Conservation (phyloP, 1,139 yeast species). For the Meyerozyma elateridarum region DNA sequence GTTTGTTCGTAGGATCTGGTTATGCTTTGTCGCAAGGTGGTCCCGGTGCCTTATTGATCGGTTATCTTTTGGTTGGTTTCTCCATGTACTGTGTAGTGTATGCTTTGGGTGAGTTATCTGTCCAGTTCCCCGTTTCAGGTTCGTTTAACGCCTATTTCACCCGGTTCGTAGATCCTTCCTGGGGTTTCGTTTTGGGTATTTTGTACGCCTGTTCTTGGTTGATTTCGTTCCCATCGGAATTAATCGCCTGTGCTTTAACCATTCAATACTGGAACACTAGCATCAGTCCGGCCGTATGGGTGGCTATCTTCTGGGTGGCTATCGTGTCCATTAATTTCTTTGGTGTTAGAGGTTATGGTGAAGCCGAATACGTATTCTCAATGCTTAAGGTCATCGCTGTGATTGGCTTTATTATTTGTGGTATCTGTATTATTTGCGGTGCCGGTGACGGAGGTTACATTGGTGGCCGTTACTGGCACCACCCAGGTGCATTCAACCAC, state of each 20-base stretch:
- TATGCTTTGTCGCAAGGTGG: conserved; percentile 64
- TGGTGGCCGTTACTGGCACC: conserved; percentile 29
- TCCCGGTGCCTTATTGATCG: conserved; percentile 60
- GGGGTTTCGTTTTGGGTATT: conserved; percentile 50
- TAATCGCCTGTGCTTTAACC: conserved; percentile 42
- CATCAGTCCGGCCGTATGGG: conserved; percentile 41
- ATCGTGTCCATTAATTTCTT: conserved; percentile 36
- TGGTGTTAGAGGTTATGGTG: conserved; percentile 46
- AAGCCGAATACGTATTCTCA: conserved; percentile 39
- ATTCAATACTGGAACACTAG: conserved; percentile 36
- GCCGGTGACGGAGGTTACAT: conserved; percentile 27
- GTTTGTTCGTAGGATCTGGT: conserved; percentile 64
- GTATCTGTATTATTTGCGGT: conserved; percentile 38
- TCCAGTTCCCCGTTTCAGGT: conserved; percentile 59
- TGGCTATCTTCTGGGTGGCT: conserved; percentile 35
- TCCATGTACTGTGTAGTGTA: conserved; percentile 50
- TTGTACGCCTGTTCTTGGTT: conserved; percentile 41
- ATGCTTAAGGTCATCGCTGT: conserved; percentile 41
- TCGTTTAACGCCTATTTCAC: conserved; percentile 54
- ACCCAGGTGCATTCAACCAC: conserved; percentile 47
- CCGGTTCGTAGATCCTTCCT: conserved; percentile 57
- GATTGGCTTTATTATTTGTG: conserved; percentile 38
- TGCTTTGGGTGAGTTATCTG: conserved; percentile 59
- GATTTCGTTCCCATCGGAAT: conserved; percentile 40
- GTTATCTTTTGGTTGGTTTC: conserved; percentile 34